Conservation (phyloP, 2,329 filamentous ascomycete genomes). For the Periconia macrospinosa region DNA sequence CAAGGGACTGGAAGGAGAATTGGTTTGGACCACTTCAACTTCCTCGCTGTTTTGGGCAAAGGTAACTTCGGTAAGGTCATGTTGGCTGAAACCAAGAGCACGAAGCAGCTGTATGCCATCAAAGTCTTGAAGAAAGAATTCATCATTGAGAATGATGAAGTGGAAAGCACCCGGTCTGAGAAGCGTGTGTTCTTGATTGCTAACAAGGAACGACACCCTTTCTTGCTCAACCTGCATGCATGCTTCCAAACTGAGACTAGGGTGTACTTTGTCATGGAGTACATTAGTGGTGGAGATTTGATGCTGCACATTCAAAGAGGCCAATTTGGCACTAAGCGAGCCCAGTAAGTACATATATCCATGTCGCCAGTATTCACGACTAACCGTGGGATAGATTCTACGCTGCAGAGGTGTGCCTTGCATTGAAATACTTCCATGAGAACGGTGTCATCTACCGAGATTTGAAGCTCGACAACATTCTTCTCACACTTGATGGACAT, state of each 20-base stretch:
- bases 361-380: not conserved
- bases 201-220: conserved; percentile 95
- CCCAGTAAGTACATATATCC: conserved; percentile 68
- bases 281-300: conserved; percentile 95
- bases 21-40: conserved; percentile 98
- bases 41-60: conserved; percentile 95
- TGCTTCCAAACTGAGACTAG: conserved; percentile 99
- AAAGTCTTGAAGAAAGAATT: conserved; percentile 99
- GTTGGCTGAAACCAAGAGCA: conserved; percentile 94
- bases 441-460: conserved; percentile 97
- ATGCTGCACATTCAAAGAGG: conserved; percentile 99
- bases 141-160: conserved; percentile 99
- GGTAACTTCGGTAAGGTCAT: conserved; percentile 99
- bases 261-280: conserved; percentile 99
- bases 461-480: conserved; percentile 82
- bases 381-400: conserved; percentile 70
- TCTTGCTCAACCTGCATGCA: conserved; percentile 90
- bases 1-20: conserved; percentile 80
- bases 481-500: conserved; percentile 91
- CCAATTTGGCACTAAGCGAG: conserved; percentile 92
- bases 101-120: conserved; percentile 92
- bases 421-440: conserved; percentile 98
- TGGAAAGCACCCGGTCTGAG: conserved; percentile 95
- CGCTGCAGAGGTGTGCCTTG: conserved; percentile 93
- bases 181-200: conserved; percentile 97